These are phyloP conservation scores for Patellifolia procumbens DNA, from an alignment of 179 eudicot genomes.

Conservation along the genomic window DNA sequence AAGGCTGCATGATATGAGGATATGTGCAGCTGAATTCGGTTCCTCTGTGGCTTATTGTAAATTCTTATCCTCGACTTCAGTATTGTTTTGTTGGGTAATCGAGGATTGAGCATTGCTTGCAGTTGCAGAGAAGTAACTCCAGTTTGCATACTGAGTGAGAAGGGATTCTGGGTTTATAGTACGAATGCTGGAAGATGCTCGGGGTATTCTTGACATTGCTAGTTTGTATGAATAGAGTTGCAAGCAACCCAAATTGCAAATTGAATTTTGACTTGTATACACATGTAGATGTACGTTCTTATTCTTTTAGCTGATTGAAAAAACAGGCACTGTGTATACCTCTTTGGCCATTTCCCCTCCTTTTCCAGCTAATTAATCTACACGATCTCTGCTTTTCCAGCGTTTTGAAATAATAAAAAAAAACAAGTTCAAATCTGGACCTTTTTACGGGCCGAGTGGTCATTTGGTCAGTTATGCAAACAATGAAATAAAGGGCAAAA, in stretches of 20 bases:
- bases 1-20: constrained; percentile 1
- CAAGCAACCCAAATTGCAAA: neutral
- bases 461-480: no score
- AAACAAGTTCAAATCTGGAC: no score
- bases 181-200: neutral
- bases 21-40: neutral
- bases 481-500: no score
- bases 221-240: neutral
- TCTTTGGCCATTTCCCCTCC: no score
- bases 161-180: neutral
- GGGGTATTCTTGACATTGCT: neutral
- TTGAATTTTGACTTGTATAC: neutral
- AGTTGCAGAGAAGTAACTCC: neutral
- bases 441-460: no score
- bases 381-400: no score
- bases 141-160: neutral
- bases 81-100: neutral
- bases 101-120: neutral
- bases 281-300: neutral
- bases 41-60: neutral
- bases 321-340: no score
- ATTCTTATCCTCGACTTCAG: neutral
- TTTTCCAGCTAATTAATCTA: no score
- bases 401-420: no score
- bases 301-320: neutral